Evolutionary conservation across 2,329 filamentous ascomycete species (phyloP), one percentile per base, ranked within the genome.

Genomic region (Ustilaginoidea virens): DNA sequence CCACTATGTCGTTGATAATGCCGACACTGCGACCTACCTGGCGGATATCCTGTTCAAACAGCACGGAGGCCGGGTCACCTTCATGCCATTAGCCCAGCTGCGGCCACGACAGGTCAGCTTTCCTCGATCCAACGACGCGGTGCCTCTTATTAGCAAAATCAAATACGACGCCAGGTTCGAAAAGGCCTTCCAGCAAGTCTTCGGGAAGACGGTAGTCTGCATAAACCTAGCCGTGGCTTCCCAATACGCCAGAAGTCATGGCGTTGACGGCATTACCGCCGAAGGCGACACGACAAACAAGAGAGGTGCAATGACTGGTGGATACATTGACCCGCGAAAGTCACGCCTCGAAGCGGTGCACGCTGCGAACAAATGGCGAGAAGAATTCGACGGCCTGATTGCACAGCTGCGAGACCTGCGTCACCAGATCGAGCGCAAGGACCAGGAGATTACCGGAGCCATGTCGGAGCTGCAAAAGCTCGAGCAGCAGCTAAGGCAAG

Each of bases 201-300:
- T 98, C 54, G 90, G 86, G 26, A 92, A 83, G 52, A 90, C 83
- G 0, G 83, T 98, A 29, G 79, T 98, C 32, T 96, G 90, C 41
- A 86, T 87, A 3, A 92, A 83, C 40, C 60, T 98, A 36, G 72
- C 80, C 27, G 72, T 93, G 33, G 90, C 86, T 27, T 73, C 80
- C 9, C 85, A 94, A 46, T 94, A 94, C 48, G 82, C 90, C 14
- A 74, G 87, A 44, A 92, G 80, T 43, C 87, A 96, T 44, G 80
- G 80, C 12, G 75, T 96, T 15, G 85, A 85, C 43, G 86, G 83
- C 19, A 93, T 98, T 39, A 98, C 90, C 0, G 80, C 82, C 4
- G 86, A 96, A 33, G 90, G 90, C 51, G 87, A 96, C 52, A 82
- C 82, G 18, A 86, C 85, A 2, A 92, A 94, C 56, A 93, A 92